Evolutionary conservation across 306 rosid species (phyloP), one percentile per base, ranked within the genome.

Genomic region (Sicyos edulis): DNA sequence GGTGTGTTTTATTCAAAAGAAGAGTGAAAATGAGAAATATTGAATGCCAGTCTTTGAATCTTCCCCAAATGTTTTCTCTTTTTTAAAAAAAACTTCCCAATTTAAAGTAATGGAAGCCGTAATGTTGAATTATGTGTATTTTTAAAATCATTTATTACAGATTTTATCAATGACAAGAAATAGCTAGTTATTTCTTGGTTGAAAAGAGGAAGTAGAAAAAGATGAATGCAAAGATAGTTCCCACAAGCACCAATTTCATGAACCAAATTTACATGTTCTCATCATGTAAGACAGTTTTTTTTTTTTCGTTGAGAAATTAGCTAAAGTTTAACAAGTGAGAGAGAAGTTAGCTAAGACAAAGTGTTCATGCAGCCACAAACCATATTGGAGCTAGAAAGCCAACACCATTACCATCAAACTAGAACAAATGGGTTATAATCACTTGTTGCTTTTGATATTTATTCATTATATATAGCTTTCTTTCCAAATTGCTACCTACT

Each of bases 401-500:
- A 52, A 8, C 21, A 17, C 2, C 15, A 17, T 2, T 13, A 9
- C 13, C 61, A 55, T 55, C 61, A 55, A 20, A 55, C 7, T 55
- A 55, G 61, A 55, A 59, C 65, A 59, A 26, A 59, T 59, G 65
- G 19, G 65, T 59, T 59, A 24, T 26, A 55, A 55, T 55, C 65
- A 59, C 42, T 59, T 59, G 65, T 59, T 59, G 42, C 65, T 59
- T 59, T 59, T 59, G 65, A 59, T 59, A n/a, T 40, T 70, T 70
- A 70, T 70, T 70, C 74, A 50, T 69, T 26, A 21, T 50, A 47
- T 49, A 47, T 50, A 6, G 44, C 44, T 45, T 34, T 19, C 12
- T 7, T 53, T 55, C n/a, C n/a, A 15, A 32, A 62, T 62, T 7
- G n/a, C 3, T 51, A 21, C 54, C 24, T 58, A 13, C 10, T 20